Base-by-base conservation (phyloP, 768 basidiomycete species). In the Chlorophyllum brunneum region DNA sequence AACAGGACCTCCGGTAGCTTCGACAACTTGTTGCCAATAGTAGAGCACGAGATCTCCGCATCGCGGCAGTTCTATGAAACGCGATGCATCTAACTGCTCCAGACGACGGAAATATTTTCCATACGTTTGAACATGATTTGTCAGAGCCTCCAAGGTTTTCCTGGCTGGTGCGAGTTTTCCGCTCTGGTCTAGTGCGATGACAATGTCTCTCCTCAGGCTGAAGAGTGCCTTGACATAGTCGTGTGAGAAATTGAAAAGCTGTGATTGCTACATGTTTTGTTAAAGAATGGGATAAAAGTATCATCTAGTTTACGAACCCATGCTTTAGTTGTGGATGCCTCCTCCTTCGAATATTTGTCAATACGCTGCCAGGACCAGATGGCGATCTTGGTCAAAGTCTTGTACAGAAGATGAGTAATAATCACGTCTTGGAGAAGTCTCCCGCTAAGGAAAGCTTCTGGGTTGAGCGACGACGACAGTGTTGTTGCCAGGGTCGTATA, bases 51-150 rank as follows among this genome's bases (percentile, higher is more conserved):
- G 63, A 48, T 85, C 81, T 26, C 75, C 77, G 59, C 83, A 88
- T 38, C 70, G 65, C 2, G 87, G 83, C 20, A 92, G 67, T 34
- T 69, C 65, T 5, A 85, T 77, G 61, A 93, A 92, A 16, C 80
- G 80, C 34, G 71, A 52, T 16, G 70, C 59, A 8, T 78, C 73
- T 16, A 85, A 73, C 59, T 86, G 82, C 56, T 91, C 86, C 57
- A 92, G 61, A 27, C 85, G 76, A 40, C 88, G 76, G 71, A 91
- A 92, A 60, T 86, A 83, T 65, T 92, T 92, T 11, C 90, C 92
- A 59, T 90, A 85, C 27, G 79, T 63, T 37, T 78, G 78, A 24
- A 89, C 71, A 59, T 91, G 88, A 42, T 80, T 80, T 6, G 86
- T 85, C 24, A 92, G 67, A 30, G 77, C 64, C 36, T 82, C 75